Evolutionary conservation across 768 basidiomycete species (phyloP).

Genomic region (Leucosporidium yakuticum): DNA sequence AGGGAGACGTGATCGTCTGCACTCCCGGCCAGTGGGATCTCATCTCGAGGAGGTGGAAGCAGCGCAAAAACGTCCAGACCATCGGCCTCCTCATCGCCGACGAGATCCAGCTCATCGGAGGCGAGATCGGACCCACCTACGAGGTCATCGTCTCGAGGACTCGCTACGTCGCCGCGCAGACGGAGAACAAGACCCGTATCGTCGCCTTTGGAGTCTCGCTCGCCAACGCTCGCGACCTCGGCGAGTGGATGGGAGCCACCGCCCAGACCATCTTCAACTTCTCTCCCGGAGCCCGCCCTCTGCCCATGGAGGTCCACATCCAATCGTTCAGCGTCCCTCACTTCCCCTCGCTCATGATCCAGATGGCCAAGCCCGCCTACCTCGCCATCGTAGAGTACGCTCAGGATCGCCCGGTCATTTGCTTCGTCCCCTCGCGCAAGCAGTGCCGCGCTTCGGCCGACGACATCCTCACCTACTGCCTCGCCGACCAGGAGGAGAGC

Average conservation of each 20-base stretch:
- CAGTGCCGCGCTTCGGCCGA: slow-evolving; percentile 92
- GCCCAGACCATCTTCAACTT: slow-evolving; percentile 97
- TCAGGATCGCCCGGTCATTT: slow-evolving; percentile 73
- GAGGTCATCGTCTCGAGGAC: slow-evolving; percentile 93
- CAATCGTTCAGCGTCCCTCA: slow-evolving; percentile 96
- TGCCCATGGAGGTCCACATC: slow-evolving; percentile 94
- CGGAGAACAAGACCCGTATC: slow-evolving; percentile 83
- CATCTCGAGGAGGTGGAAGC: slow-evolving; percentile 88
- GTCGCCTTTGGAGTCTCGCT: slow-evolving; percentile 92
- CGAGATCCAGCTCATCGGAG: slow-evolving; percentile 89
- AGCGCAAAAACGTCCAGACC: slow-evolving; percentile 90
- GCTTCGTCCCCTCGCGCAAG: slow-evolving; percentile 86
- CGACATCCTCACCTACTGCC: slow-evolving; percentile 79
- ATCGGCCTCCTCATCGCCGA: slow-evolving; percentile 90
- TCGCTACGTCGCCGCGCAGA: slow-evolving; percentile 92
- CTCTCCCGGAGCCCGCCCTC: slow-evolving; percentile 88
- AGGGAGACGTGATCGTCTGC: slow-evolving; percentile 88
- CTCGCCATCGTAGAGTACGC: slow-evolving; percentile 85
- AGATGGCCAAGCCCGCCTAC: slow-evolving; percentile 98
- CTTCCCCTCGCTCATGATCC: slow-evolving; percentile 96
- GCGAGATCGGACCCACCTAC: slow-evolving; percentile 91
- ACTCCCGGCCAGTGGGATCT: slow-evolving; percentile 97
- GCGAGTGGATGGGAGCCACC: slow-evolving; percentile 95
- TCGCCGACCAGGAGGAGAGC: slow-evolving; percentile 74
- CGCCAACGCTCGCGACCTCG: slow-evolving; percentile 89